These are phyloP conservation scores for Lentinula guzmanii DNA, from an alignment of 768 basidiomycete species.

Conservation along the genomic window DNA sequence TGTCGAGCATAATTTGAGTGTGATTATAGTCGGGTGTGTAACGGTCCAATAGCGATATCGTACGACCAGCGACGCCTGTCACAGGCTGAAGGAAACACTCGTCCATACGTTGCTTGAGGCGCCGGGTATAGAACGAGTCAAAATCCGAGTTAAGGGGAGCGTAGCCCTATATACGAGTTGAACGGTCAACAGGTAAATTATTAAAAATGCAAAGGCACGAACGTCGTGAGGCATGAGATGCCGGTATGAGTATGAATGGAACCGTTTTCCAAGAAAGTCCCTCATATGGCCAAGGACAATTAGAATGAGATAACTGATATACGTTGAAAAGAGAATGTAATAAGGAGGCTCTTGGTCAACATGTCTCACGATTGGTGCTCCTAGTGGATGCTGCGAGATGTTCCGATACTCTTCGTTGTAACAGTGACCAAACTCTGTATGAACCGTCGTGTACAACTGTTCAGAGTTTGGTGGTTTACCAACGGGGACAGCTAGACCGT, in stretches of 20 bases:
- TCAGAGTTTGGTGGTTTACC: slow-evolving; percentile 72
- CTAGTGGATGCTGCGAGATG: slow-evolving; percentile 53
- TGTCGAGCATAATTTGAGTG: slow-evolving; percentile 72
- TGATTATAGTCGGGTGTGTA: slow-evolving; percentile 76
- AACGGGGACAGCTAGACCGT: slow-evolving; percentile 53
- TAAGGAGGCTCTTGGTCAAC: slow-evolving; percentile 85
- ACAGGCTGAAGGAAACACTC: slow-evolving; percentile 92
- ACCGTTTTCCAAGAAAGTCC: slow-evolving; percentile 90
- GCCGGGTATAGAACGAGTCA: slow-evolving; percentile 98
- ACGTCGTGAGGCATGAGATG: slow-evolving; percentile 85
- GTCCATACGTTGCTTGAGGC: slow-evolving; percentile 89
- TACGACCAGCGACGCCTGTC: slow-evolving; percentile 94
- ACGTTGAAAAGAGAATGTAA: slow-evolving; percentile 54
- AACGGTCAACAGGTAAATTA: slow-evolving; percentile 6
- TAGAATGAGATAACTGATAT: slow-evolving; percentile 82
- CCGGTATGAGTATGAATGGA: slow-evolving; percentile 61
- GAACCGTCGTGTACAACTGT: slow-evolving; percentile 70
- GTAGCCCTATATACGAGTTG: slow-evolving; percentile 61
- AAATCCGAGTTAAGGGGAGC: slow-evolving; percentile 97
- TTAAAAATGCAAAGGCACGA: slow-evolving; percentile 6
- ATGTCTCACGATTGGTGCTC: slow-evolving; percentile 43
- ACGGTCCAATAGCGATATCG: slow-evolving; percentile 82
- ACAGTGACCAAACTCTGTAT: slow-evolving; percentile 93
- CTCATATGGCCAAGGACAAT: slow-evolving; percentile 89
- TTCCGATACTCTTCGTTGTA: slow-evolving; percentile 70